phyloP scores from a whole-genome alignment of 2,329 filamentous ascomycete genomes.

The Talaromyces funiculosus region DNA sequence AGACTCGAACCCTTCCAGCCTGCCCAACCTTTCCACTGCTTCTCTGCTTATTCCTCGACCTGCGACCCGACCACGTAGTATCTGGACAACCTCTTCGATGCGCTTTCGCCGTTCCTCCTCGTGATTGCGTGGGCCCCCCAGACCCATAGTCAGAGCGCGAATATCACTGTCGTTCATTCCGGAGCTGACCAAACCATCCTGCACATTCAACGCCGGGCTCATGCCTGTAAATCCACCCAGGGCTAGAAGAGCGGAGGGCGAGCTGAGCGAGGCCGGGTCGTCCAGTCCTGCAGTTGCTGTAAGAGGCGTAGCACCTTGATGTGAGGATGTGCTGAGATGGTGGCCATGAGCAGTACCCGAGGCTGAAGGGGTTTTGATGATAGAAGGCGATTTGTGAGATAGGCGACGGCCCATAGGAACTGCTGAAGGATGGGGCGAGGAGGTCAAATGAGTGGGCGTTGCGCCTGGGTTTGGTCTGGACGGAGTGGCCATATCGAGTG shows the following conservation, averaged over 20 bases:
- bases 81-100: slow-evolving; percentile 37
- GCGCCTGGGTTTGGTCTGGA: slow-evolving; percentile 38
- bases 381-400: slow-evolving; percentile 42
- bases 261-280: slow-evolving; percentile 40
- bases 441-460: slow-evolving; percentile 40
- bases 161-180: slow-evolving; percentile 37
- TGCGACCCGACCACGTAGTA: slow-evolving; percentile 35
- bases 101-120: slow-evolving; percentile 38
- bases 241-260: slow-evolving; percentile 40
- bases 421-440: slow-evolving; percentile 40
- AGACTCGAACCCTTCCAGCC: slow-evolving; percentile 42
- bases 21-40: slow-evolving; percentile 37
- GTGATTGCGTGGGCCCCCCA: slow-evolving; percentile 31
- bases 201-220: slow-evolving; percentile 35
- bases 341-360: slow-evolving; percentile 32
- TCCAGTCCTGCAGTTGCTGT: slow-evolving; percentile 33
- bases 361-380: slow-evolving; percentile 38
- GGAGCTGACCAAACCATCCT: slow-evolving; percentile 31
- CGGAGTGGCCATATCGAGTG: slow-evolving; percentile 38
- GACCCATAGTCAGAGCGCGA: slow-evolving; percentile 33
- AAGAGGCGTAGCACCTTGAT: slow-evolving; percentile 41
- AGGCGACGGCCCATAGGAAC: slow-evolving; percentile 36
- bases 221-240: slow-evolving; percentile 40
- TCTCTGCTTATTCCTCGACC: slow-evolving; percentile 42
- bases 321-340: slow-evolving; percentile 32